Percentiles rank a stretch among this genome's conserved stretches.
Evolutionary conservation across 305 asterid species (phyloP).

Genomic region (Caryopteris hybrid): DNA sequence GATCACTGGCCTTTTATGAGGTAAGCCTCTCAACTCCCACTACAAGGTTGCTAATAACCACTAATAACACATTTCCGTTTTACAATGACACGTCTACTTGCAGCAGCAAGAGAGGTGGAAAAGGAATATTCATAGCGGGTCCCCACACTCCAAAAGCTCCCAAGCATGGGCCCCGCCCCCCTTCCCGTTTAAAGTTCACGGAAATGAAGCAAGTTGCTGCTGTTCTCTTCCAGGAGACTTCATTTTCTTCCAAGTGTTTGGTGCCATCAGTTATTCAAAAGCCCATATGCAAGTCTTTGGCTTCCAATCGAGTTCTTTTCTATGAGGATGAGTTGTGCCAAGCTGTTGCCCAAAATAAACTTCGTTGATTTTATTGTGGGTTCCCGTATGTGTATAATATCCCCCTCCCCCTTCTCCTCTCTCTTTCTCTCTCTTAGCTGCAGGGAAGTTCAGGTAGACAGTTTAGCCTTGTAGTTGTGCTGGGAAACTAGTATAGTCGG

Average conservation of each 20-base stretch:
- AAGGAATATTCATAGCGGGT: constrained; percentile 32
- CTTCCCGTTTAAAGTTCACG: constrained; percentile 61
- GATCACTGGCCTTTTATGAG: constrained; percentile 81
- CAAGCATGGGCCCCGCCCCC: constrained; percentile 85
- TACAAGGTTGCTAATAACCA: not conserved
- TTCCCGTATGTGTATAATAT: constrained; percentile 36
- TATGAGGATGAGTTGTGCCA: constrained; percentile 95
- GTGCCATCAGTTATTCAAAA: constrained; percentile 70
- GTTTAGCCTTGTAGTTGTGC: constrained; percentile 24
- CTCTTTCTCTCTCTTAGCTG: constrained; percentile 1
- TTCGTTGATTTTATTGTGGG: constrained; percentile 42
- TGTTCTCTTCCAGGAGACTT: constrained; percentile 73
- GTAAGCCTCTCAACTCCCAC: constrained; percentile 26
- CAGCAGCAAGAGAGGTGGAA: constrained; percentile 60
- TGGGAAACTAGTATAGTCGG: constrained; percentile 1
- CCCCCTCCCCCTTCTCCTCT: no score
- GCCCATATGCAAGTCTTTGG: constrained; percentile 72
- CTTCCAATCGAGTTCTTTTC: constrained; percentile 77
- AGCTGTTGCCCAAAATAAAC: constrained; percentile 96
- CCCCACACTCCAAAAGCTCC: constrained; percentile 95
- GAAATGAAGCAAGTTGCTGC: constrained; percentile 91
- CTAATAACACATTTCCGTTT: no score
- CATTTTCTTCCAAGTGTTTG: constrained; percentile 53
- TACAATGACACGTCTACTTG: no score
- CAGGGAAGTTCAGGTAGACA: constrained; percentile 11